These are phyloP conservation scores for Musa schizocarpa DNA, from an alignment of 176 grass and related monocot genomes.

Conservation along the genomic window DNA sequence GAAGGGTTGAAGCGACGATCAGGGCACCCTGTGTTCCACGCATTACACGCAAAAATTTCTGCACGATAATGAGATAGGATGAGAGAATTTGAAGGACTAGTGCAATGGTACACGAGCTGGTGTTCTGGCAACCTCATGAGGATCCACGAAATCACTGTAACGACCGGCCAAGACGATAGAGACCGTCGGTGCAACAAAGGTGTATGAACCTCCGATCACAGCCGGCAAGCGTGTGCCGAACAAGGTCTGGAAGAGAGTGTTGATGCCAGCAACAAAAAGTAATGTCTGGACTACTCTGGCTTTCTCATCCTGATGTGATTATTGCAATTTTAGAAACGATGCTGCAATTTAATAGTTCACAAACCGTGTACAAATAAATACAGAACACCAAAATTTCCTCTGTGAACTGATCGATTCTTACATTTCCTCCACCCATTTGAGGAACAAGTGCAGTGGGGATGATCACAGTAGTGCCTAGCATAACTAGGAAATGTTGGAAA, in stretches of 20 bases:
- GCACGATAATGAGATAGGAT: slow-evolving; percentile 13
- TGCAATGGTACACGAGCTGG: background rate
- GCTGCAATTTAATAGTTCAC: no score
- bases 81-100: slow-evolving; percentile 25
- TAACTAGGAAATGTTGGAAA: slow-evolving; percentile 93
- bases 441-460: slow-evolving; percentile 96
- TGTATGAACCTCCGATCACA: slow-evolving; percentile 84
- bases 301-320: slow-evolving; percentile 62
- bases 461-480: slow-evolving; percentile 90
- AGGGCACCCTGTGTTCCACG: slow-evolving; percentile 90
- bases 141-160: slow-evolving; percentile 58
- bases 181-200: slow-evolving; percentile 75
- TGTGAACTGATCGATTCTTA: slow-evolving; percentile 24
- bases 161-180: slow-evolving; percentile 83
- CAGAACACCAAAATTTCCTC: background rate
- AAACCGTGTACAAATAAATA: no score
- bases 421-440: slow-evolving; percentile 97
- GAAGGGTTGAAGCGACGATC: slow-evolving; percentile 86
- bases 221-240: slow-evolving; percentile 85
- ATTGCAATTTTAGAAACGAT: background rate
- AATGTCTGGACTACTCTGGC: slow-evolving; percentile 82
- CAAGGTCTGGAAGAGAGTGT: slow-evolving; percentile 87
- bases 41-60: slow-evolving; percentile 95
- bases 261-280: slow-evolving; percentile 82
- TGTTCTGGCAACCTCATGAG: slow-evolving; percentile 48